These are phyloP conservation scores for Avena eriantha DNA, from an alignment of 176 grass and related monocot genomes.

Conservation along the genomic window DNA sequence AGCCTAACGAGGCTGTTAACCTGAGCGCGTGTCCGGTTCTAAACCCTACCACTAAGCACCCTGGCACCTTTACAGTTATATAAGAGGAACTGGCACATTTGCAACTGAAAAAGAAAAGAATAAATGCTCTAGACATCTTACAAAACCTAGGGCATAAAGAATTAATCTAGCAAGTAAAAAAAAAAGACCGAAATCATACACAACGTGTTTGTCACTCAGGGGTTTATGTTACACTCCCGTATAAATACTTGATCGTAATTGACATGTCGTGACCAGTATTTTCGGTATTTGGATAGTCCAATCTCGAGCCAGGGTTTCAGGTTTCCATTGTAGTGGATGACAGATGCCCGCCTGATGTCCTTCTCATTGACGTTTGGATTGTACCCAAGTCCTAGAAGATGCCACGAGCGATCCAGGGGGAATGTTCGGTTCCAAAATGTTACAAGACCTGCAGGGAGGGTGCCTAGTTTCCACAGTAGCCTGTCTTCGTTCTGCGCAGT, in stretches of 20 bases:
- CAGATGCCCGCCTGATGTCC: conserved; percentile 63
- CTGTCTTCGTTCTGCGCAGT: conserved; percentile 73
- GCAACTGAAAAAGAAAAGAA: conserved; percentile 53
- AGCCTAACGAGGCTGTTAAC: neutral
- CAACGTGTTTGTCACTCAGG: conserved; percentile 39
- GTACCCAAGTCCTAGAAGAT: conserved; percentile 86
- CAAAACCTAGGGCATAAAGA: conserved; percentile 63
- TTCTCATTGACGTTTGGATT: conserved; percentile 76
- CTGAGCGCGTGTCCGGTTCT: conserved; percentile 9
- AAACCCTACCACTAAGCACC: conserved; percentile 39
- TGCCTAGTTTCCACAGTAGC: conserved; percentile 86
- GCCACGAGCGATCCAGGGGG: conserved; percentile 72
- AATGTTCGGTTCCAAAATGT: conserved; percentile 86
- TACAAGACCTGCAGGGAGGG: conserved; percentile 81
- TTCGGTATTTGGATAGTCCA: conserved; percentile 72
- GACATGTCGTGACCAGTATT: conserved; percentile 75
- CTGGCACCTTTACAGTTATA: conserved; percentile 45
- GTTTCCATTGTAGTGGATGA: conserved; percentile 96
- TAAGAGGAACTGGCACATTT: conserved; percentile 15
- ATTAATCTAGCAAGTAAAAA: conserved; percentile 43
- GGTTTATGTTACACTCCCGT: conserved; percentile 80
- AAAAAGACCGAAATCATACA: neutral
- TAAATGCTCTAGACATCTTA: conserved; percentile 40
- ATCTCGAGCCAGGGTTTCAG: conserved; percentile 96
- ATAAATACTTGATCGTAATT: conserved; percentile 70